Conservation (phyloP, 2,329 filamentous ascomycete species). For the Didymella pinodella region DNA sequence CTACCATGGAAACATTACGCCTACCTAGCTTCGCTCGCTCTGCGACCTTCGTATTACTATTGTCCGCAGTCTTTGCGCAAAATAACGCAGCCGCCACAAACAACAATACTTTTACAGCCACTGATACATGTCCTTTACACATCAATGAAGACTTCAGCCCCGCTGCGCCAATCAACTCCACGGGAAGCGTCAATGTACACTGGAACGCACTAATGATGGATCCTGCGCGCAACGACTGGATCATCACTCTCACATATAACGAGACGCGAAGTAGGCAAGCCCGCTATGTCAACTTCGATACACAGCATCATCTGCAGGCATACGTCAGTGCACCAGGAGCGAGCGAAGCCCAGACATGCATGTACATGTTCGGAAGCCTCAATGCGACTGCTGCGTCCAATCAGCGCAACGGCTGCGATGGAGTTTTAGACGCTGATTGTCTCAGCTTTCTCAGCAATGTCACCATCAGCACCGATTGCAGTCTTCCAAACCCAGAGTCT, state of each 20-base stretch:
- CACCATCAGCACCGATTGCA: background rate
- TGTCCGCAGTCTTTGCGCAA: conserved; percentile 1
- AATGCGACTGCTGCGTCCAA: conserved; percentile 10
- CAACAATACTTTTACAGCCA: background rate
- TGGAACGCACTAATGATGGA: conserved; percentile 23
- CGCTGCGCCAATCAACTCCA: conserved; percentile 11
- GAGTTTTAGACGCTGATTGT: conserved; percentile 10
- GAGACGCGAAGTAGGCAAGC: conserved; percentile 4
- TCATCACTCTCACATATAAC: conserved; percentile 13
- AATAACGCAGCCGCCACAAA: background rate
- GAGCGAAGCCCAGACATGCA: conserved; percentile 9
- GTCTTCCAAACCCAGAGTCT: background rate
- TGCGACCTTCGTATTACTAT: background rate
- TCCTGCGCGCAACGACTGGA: conserved; percentile 17
- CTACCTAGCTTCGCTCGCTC: conserved; percentile 5
- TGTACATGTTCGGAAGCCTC: conserved; percentile 10
- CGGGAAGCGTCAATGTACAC: conserved; percentile 16
- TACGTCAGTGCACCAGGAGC: conserved; percentile 9
- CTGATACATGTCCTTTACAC: background rate
- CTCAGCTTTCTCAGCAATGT: conserved; percentile 1
- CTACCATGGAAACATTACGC: background rate
- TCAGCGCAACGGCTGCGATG: conserved; percentile 11
- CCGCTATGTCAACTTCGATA: background rate
- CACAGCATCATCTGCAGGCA: background rate
- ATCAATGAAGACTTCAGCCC: background rate